Conservation (phyloP, 495 filamentous ascomycete species). For the Daldinia vernicosa region DNA sequence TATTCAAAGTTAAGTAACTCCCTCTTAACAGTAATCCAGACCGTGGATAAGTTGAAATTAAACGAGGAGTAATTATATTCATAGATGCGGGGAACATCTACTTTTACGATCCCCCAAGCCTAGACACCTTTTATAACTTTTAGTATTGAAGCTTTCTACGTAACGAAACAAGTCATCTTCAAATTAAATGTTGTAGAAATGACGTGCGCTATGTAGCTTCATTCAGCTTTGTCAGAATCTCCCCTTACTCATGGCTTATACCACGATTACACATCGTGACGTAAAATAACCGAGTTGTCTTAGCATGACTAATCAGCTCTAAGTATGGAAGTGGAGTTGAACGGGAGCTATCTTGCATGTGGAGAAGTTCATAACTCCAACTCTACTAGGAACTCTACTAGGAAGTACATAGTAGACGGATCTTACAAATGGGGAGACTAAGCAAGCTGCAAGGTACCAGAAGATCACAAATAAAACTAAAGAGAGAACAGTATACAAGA, state of each 20-base stretch:
- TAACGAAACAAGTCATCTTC: background rate
- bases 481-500: too few species aligned
- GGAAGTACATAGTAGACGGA: too few species aligned
- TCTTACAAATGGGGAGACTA: too few species aligned
- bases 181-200: conserved; percentile 23
- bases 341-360: background rate
- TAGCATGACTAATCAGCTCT: conserved; percentile 15
- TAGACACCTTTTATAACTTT: background rate
- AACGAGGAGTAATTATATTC: conserved; percentile 9
- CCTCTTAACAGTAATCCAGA: background rate
- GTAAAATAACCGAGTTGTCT: conserved; percentile 16
- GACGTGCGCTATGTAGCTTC: conserved; percentile 15
- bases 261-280: conserved; percentile 42
- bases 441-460: too few species aligned
- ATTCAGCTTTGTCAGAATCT: conserved; percentile 33
- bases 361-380: background rate
- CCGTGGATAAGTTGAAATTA: background rate
- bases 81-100: conserved; percentile 29
- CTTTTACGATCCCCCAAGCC: background rate
- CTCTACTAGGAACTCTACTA: too few species aligned
- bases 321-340: background rate
- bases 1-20: background rate
- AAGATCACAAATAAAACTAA: too few species aligned
- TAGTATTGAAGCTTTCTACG: conserved; percentile 3
- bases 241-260: conserved; percentile 18